Percentiles rank a stretch among this genome's conserved stretches.
Conservation (phyloP, 2,329 filamentous ascomycete species). For the Sclerotinia minor region DNA sequence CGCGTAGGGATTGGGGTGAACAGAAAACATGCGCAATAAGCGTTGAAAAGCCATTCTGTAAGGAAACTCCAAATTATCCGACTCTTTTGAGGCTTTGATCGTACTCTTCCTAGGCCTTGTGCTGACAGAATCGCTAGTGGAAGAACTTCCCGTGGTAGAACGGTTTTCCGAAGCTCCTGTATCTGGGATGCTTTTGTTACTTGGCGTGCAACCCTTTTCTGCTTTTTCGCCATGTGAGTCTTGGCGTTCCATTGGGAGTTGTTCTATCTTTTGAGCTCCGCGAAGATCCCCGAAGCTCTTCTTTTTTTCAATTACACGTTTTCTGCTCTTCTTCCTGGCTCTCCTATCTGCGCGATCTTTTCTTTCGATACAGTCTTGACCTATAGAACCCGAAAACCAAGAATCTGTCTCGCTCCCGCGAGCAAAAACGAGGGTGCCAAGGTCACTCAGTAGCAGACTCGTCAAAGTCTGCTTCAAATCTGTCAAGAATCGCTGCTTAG, state of each 20-base stretch:
- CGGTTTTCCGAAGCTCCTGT: constrained; percentile 31
- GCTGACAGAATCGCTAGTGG: constrained; percentile 34
- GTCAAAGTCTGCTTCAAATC: constrained; percentile 78
- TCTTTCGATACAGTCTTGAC: constrained; percentile 64
- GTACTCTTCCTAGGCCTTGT: constrained; percentile 31
- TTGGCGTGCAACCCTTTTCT: constrained; percentile 34
- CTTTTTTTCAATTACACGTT: constrained; percentile 60
- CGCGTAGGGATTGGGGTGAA: constrained; percentile 81
- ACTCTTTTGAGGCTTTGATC: constrained; percentile 32
- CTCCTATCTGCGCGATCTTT: constrained; percentile 49
- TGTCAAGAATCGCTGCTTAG: constrained; percentile 75
- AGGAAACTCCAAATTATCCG: constrained; percentile 61
- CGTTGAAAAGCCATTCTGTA: constrained; percentile 79
- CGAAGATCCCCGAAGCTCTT: constrained; percentile 68
- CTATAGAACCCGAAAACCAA: constrained; percentile 71
- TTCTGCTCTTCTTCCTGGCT: constrained; percentile 49
- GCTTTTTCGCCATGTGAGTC: constrained; percentile 33
- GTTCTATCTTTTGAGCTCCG: constrained; percentile 47
- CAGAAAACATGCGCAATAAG: constrained; percentile 81
- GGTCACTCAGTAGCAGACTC: constrained; percentile 82
- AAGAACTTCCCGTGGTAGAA: constrained; percentile 37
- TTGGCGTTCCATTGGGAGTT: constrained; percentile 32
- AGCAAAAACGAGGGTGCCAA: constrained; percentile 80
- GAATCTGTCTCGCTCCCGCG: constrained; percentile 87
- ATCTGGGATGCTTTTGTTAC: constrained; percentile 32